phyloP scores from a whole-genome alignment of 805 yeast genomes.

The Starmerella cellae region DNA sequence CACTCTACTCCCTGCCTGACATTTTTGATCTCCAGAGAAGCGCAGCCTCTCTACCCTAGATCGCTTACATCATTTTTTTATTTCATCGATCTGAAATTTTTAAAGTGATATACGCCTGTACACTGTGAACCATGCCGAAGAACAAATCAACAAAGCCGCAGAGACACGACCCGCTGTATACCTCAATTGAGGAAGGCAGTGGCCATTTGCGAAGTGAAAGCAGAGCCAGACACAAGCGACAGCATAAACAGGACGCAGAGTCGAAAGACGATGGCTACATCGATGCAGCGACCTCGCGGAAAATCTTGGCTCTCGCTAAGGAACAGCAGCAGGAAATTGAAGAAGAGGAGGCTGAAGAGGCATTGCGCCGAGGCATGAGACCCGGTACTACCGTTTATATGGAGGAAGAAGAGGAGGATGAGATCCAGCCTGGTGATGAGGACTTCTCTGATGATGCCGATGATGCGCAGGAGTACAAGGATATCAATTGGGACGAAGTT shows the following conservation, averaged over 20 bases:
- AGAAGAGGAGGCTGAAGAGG: conserved; percentile 34
- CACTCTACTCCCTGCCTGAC: too few species aligned
- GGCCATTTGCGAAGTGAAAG: conserved; percentile 48
- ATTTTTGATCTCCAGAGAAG: too few species aligned
- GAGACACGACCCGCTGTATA: conserved; percentile 71
- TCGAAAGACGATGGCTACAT: conserved; percentile 49
- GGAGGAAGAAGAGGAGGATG: conserved; percentile 38
- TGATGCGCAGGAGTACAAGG: conserved; percentile 36
- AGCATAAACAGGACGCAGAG: conserved; percentile 29
- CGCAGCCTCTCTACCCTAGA: too few species aligned
- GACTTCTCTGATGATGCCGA: conserved; percentile 33
- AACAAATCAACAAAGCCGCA: conserved; percentile 35
- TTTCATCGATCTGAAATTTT: not conserved
- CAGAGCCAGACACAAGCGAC: conserved; percentile 22
- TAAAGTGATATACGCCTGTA: too few species aligned
- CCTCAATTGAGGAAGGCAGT: conserved; percentile 59
- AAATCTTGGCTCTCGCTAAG: conserved; percentile 74
- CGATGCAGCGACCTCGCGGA: conserved; percentile 72
- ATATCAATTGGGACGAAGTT: conserved; percentile 32
- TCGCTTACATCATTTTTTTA: not conserved
- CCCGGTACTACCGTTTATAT: not conserved
- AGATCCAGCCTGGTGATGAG: too few species aligned
- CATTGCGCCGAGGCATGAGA: conserved; percentile 1
- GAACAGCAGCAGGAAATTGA: conserved; percentile 88
- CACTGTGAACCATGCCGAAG: conserved; percentile 22